A percentile compares a stretch with the other conserved stretches of the same genome.
phyloP scores from a whole-genome alignment of 305 asterid species.

The Fraxinus sp. region DNA sequence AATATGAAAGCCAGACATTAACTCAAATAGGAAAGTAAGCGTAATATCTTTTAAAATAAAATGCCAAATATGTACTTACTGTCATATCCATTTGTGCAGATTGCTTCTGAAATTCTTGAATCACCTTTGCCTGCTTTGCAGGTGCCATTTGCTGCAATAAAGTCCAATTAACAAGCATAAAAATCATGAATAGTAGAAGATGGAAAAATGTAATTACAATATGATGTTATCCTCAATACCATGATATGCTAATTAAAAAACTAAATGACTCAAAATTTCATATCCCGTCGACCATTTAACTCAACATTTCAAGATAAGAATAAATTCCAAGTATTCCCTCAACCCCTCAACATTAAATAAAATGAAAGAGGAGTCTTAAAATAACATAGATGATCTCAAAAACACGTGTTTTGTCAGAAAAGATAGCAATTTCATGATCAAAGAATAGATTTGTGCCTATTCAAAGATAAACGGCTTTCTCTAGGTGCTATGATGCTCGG shows the following conservation, averaged over 20 bases:
- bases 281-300: neutral
- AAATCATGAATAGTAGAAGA: neutral
- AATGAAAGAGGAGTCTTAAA: neutral
- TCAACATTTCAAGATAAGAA: neutral
- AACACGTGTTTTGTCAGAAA: neutral
- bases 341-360: neutral
- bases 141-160: constrained; percentile 89
- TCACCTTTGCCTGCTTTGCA: constrained; percentile 78
- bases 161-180: neutral
- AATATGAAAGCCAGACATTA: constrained; percentile 17
- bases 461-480: neutral
- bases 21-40: neutral
- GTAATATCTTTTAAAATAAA: constrained; percentile 2
- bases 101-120: constrained; percentile 85
- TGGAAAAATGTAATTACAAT: neutral
- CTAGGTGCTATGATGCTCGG: neutral
- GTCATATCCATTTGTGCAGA: constrained; percentile 96
- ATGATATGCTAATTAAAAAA: neutral
- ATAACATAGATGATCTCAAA: neutral
- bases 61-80: constrained; percentile 41
- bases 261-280: neutral
- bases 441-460: neutral
- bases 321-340: neutral
- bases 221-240: neutral
- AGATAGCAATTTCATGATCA: neutral